A percentile compares a stretch with the other conserved stretches of the same genome.
These are phyloP conservation scores for Cystofilobasidium macerans DNA, from an alignment of 768 basidiomycete species.

Conservation along the genomic window DNA sequence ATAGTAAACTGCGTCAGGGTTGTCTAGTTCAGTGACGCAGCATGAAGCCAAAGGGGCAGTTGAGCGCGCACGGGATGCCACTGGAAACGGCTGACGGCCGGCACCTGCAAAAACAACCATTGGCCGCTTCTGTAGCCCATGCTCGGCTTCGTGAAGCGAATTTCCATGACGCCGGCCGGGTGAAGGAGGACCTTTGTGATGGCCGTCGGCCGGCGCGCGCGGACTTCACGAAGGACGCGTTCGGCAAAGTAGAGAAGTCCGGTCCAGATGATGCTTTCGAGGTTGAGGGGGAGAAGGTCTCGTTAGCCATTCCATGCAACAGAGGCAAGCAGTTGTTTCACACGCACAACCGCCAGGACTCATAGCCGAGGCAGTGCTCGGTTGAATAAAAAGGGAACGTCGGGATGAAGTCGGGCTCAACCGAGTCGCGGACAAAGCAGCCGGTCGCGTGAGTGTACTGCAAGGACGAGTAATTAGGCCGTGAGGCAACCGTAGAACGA, in stretches of 20 bases:
- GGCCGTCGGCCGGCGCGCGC: slow-evolving; percentile 63
- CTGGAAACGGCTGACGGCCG: slow-evolving; percentile 69
- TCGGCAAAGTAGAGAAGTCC: slow-evolving; percentile 82
- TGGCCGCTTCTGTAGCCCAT: slow-evolving; percentile 61
- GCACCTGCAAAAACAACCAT: slow-evolving; percentile 82
- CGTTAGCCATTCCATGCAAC: background rate
- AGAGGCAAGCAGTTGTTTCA: background rate
- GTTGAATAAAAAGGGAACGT: slow-evolving; percentile 81
- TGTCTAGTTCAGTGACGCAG: too few relatives aligned
- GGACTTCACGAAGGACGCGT: slow-evolving; percentile 69
- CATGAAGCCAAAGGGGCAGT: background rate
- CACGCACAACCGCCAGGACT: slow-evolving; percentile 61
- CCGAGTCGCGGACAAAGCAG: slow-evolving; percentile 85
- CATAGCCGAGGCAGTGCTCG: slow-evolving; percentile 79
- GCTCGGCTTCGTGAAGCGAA: slow-evolving; percentile 80
- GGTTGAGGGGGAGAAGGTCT: background rate
- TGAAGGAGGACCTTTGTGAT: slow-evolving; percentile 48
- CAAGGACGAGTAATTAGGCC: fast-evolving
- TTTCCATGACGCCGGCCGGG: slow-evolving; percentile 65
- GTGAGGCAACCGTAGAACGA: background rate
- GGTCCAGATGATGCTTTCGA: slow-evolving; percentile 61
- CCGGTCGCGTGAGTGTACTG: slow-evolving; percentile 45
- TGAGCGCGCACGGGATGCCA: slow-evolving; percentile 76
- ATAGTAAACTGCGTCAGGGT: slow-evolving; percentile 62
- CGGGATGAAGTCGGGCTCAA: slow-evolving; percentile 54